Percentiles rank a stretch among this genome's conserved stretches.
These are phyloP conservation scores for Eucalyptus caleyi DNA, from an alignment of 345 rosid genomes.

Conservation along the genomic window DNA sequence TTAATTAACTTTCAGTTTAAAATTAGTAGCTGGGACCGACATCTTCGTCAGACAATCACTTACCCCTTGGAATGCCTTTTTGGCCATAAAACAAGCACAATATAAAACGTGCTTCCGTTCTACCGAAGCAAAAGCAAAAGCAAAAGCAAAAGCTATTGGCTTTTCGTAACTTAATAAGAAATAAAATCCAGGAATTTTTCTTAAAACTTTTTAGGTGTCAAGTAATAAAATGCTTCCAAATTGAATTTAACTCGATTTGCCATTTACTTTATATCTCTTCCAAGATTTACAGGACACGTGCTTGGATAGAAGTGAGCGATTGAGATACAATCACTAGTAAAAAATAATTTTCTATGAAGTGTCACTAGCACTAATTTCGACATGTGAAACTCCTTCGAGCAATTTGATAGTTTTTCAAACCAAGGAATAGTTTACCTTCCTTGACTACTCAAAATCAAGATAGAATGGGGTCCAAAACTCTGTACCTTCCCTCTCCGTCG, in stretches of 20 bases:
- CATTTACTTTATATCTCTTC: background rate
- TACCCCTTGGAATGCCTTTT: background rate
- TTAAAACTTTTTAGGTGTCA: background rate
- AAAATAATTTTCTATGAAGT: background rate
- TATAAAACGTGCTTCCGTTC: background rate
- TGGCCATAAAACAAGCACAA: background rate
- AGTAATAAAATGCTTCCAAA: background rate
- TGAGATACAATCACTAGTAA: background rate
- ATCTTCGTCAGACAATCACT: background rate
- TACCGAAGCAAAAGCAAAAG: background rate
- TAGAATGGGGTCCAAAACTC: background rate
- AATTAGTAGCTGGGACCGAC: background rate
- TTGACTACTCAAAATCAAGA: background rate
- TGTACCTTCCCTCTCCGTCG: background rate
- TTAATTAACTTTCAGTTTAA: background rate
- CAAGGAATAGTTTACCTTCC: background rate
- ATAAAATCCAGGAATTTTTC: background rate
- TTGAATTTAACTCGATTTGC: background rate
- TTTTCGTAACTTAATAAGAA: background rate
- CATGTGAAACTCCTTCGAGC: background rate
- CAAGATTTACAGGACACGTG: background rate
- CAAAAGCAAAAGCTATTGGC: background rate
- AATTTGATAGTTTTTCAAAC: background rate
- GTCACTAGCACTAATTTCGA: background rate
- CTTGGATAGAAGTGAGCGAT: background rate